phyloP scores from a whole-genome alignment of 2,329 filamentous ascomycete species.

The Aspergillus sp. region DNA sequence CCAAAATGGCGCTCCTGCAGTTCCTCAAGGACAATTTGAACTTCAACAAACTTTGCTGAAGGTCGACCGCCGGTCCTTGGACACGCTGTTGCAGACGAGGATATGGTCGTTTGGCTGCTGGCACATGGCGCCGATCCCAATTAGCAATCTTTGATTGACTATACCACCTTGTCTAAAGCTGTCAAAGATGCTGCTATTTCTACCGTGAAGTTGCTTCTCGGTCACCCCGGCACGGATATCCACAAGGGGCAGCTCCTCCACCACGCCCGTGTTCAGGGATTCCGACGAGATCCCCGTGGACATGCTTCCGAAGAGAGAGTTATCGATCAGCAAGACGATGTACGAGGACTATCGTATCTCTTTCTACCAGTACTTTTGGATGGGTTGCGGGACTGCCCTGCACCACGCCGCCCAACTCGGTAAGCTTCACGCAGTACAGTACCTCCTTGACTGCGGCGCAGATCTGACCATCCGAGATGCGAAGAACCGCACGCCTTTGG shows the following conservation, averaged over 20 bases:
- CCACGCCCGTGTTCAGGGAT: constrained; percentile 22
- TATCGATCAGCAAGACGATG: constrained; percentile 24
- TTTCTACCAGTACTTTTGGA: constrained; percentile 23
- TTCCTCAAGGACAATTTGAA: too few relatives aligned
- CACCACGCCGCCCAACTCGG: constrained; percentile 29
- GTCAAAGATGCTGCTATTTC: background rate
- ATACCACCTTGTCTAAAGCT: background rate
- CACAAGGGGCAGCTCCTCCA: constrained; percentile 31
- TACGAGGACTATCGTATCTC: constrained; percentile 27
- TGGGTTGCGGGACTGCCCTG: constrained; percentile 27
- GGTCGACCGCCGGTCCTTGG: too few relatives aligned
- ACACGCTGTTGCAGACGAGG: background rate
- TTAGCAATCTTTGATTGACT: background rate
- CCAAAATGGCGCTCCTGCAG: too few relatives aligned
- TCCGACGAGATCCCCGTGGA: constrained; percentile 24
- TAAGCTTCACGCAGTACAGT: constrained; percentile 28
- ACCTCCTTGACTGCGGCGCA: constrained; percentile 26
- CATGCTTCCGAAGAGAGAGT: constrained; percentile 24
- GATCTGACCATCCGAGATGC: constrained; percentile 24
- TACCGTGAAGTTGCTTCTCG: constrained; percentile 20
- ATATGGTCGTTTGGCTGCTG: background rate
- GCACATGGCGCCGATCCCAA: background rate
- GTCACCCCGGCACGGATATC: constrained; percentile 20
- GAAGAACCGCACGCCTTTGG: constrained; percentile 26
- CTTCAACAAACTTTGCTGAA: too few relatives aligned